Percentiles rank a stretch among this genome's conserved stretches.
These are phyloP conservation scores for Phialophora verrucosa DNA, from an alignment of 2,329 filamentous ascomycete species.

Conservation along the genomic window DNA sequence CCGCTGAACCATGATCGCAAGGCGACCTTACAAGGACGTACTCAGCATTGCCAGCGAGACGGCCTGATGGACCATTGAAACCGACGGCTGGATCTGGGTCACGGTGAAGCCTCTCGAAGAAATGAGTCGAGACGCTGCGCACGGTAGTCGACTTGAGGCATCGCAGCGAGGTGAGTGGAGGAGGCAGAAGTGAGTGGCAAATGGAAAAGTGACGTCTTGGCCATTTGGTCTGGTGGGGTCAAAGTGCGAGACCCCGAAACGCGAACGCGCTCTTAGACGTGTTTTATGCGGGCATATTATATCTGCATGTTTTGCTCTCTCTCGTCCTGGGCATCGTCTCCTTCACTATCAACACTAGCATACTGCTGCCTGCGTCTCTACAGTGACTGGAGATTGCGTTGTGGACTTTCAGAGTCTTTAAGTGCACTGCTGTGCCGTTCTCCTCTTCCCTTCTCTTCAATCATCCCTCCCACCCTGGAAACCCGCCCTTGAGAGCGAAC, in stretches of 20 bases:
- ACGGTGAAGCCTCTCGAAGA: background rate
- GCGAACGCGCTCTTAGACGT: constrained; percentile 23
- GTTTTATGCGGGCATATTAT: constrained; percentile 15
- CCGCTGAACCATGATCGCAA: background rate
- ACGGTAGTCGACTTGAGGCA: background rate
- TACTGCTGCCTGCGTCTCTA: constrained; percentile 31
- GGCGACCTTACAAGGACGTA: background rate
- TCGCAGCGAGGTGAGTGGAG: background rate
- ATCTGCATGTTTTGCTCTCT: constrained; percentile 21
- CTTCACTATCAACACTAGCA: constrained; percentile 14
- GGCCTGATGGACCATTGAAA: background rate
- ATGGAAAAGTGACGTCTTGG: constrained; percentile 14
- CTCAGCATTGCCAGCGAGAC: background rate
- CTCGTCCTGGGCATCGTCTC: constrained; percentile 20
- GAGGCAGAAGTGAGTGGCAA: background rate
- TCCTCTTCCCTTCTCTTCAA: background rate
- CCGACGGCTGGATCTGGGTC: background rate
- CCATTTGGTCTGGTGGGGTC: background rate
- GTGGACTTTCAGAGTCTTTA: constrained; percentile 14
- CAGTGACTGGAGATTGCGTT: constrained; percentile 18
- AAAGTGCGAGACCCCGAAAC: constrained; percentile 17
- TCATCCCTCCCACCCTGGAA: constrained; percentile 2
- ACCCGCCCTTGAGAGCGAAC: constrained; percentile 4
- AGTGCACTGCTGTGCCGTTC: constrained; percentile 22
- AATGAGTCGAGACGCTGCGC: background rate